These are phyloP conservation scores for Scutellaria barbata DNA, from an alignment of 257 asterid species.

Conservation along the genomic window DNA sequence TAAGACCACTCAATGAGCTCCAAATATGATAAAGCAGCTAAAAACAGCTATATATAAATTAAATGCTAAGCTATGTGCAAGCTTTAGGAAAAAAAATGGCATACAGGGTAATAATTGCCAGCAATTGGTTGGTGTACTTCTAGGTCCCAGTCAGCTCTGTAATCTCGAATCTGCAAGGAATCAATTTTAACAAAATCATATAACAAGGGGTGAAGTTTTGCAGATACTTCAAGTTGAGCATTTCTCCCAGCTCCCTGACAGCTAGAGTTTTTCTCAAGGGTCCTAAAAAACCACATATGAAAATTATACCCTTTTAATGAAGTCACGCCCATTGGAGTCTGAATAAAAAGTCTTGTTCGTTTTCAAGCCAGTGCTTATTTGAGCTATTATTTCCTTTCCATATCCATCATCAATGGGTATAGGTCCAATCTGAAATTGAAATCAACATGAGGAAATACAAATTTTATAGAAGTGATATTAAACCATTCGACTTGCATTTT, in stretches of 20 bases:
- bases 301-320: constrained; percentile 66
- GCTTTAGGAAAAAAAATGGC: constrained; percentile 33
- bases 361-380: constrained; percentile 62
- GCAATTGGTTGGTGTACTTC: constrained; percentile 72
- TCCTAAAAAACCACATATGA: constrained; percentile 23
- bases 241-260: constrained; percentile 5
- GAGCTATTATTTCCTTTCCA: constrained; percentile 77
- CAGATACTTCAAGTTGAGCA: constrained; percentile 5
- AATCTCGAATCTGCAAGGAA: constrained; percentile 60
- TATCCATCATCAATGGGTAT: constrained; percentile 66
- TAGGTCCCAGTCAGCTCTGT: constrained; percentile 78
- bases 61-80: constrained; percentile 29
- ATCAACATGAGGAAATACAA: constrained; percentile 28
- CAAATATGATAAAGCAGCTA: constrained; percentile 28
- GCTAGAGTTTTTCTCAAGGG: constrained; percentile 11
- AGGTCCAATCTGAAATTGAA: constrained; percentile 60
- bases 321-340: constrained; percentile 88
- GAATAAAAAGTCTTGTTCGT: constrained; percentile 75
- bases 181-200: constrained; percentile 31
- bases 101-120: constrained; percentile 84
- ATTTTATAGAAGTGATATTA: constrained; percentile 11
- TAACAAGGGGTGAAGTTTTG: constrained; percentile 15
- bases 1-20: constrained; percentile 24
- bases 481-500: constrained; percentile 23
- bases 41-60: not conserved